Percentiles rank a stretch among this genome's conserved stretches.
phyloP scores from a whole-genome alignment of 2,329 filamentous ascomycete genomes.

The Mollisiaceae sp. region DNA sequence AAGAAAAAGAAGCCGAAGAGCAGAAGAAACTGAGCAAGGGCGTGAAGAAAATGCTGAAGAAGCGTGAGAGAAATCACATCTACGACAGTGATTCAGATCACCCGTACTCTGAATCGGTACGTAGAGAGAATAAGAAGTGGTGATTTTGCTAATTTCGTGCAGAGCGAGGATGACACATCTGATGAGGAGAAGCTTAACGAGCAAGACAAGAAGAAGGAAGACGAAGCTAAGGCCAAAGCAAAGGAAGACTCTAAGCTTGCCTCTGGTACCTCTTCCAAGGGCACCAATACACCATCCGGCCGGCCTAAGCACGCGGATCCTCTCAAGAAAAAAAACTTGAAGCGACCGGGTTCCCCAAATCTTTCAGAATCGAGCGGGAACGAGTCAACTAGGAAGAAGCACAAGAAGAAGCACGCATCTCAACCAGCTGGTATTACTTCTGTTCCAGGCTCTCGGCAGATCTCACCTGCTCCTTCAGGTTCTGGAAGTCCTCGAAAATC shows the following conservation, averaged over 20 bases:
- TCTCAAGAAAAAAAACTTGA: slow-evolving; percentile 63
- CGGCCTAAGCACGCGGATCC: slow-evolving; percentile 57
- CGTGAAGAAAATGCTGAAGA: slow-evolving; percentile 80
- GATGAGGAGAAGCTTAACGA: slow-evolving; percentile 66
- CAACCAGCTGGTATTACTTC: slow-evolving; percentile 62
- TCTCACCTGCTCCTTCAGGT: slow-evolving; percentile 36
- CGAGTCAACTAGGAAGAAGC: slow-evolving; percentile 83
- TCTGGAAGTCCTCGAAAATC: slow-evolving; percentile 37
- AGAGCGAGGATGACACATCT: slow-evolving; percentile 58
- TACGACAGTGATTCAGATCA: slow-evolving; percentile 76
- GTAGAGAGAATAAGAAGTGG: slow-evolving; percentile 34
- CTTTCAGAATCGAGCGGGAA: slow-evolving; percentile 88
- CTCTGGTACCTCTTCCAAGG: slow-evolving; percentile 67
- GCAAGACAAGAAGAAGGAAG: slow-evolving; percentile 63
- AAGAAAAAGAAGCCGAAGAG: slow-evolving; percentile 73
- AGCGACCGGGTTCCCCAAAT: slow-evolving; percentile 85
- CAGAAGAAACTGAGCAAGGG: slow-evolving; percentile 75
- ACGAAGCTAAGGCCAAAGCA: slow-evolving; percentile 60
- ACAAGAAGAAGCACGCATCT: slow-evolving; percentile 68
- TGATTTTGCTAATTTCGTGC: slow-evolving; percentile 35
- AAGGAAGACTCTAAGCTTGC: slow-evolving; percentile 50
- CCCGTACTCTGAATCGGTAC: slow-evolving; percentile 60
- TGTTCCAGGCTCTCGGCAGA: slow-evolving; percentile 47
- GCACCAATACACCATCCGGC: slow-evolving; percentile 69
- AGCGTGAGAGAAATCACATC: slow-evolving; percentile 83